phyloP scores from a whole-genome alignment of 139 green algal species.

The Coelastrella sp. region DNA sequence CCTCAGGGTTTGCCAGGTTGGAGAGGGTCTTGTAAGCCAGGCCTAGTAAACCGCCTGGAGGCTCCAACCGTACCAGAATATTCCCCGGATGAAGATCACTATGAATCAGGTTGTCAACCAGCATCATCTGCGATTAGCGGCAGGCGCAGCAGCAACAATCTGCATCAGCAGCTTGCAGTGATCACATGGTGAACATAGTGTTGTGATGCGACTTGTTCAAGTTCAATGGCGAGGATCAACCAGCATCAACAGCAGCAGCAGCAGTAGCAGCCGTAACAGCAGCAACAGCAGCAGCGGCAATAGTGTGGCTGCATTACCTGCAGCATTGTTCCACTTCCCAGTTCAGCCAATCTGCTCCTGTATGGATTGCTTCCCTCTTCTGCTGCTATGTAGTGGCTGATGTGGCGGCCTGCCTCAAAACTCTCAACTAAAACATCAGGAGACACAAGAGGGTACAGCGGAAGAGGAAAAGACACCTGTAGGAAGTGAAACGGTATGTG shows the following conservation, averaged over 20 bases:
- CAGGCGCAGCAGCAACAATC: background rate
- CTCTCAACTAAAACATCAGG: conserved; percentile 94
- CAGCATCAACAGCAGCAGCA: too few species aligned
- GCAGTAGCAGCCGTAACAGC: too few species aligned
- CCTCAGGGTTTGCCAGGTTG: conserved; percentile 20
- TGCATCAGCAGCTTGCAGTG: background rate
- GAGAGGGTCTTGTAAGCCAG: conserved; percentile 53
- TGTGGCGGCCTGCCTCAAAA: conserved; percentile 86
- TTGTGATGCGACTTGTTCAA: too few species aligned
- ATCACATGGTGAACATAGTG: background rate
- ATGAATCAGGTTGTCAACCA: conserved; percentile 98
- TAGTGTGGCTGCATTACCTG: conserved; percentile 62
- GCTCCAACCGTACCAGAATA: conserved; percentile 85
- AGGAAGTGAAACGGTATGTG: background rate
- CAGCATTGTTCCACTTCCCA: conserved; percentile 89
- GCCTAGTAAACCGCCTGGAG: conserved; percentile 60
- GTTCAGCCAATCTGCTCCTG: conserved; percentile 77
- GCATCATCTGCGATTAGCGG: conserved; percentile 85
- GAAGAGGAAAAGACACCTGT: conserved; percentile 88
- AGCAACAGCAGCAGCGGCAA: background rate
- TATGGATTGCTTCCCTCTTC: conserved; percentile 58
- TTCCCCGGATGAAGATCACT: conserved; percentile 90
- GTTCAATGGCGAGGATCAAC: too few species aligned
- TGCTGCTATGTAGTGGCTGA: conserved; percentile 61
- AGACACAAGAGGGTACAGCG: conserved; percentile 93